Evolutionary conservation across 805 yeast species (phyloP).

Genomic region (fission yeast (Schizosaccharomyces pombe)): ASM294v3 CU329670.1:2587001-2587500

Average conservation of each 20-base stretch:
- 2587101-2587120: conserved; percentile 57
- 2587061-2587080: background rate
- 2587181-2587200: background rate
- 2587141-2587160: conserved; percentile 91
- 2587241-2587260: conserved; percentile 2
- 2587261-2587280: conserved; percentile 1
- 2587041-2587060: conserved; percentile 10
- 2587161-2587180: conserved; percentile 67
- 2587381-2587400: background rate
- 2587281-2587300: conserved; percentile 1
- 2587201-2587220: background rate
- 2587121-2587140: conserved; percentile 75
- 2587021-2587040: conserved; percentile 47
- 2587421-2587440: no score
- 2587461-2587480: no score
- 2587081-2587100: conserved; percentile 19
- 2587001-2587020: conserved; percentile 39
- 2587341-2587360: background rate
- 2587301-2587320: background rate
- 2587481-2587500: no score
- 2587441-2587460: no score
- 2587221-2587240: background rate
- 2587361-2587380: background rate
- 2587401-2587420: background rate
- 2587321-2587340: background rate